phyloP scores from a whole-genome alignment of 2,329 filamentous ascomycete genomes.

The Aspergillus quadrilineatus region DNA sequence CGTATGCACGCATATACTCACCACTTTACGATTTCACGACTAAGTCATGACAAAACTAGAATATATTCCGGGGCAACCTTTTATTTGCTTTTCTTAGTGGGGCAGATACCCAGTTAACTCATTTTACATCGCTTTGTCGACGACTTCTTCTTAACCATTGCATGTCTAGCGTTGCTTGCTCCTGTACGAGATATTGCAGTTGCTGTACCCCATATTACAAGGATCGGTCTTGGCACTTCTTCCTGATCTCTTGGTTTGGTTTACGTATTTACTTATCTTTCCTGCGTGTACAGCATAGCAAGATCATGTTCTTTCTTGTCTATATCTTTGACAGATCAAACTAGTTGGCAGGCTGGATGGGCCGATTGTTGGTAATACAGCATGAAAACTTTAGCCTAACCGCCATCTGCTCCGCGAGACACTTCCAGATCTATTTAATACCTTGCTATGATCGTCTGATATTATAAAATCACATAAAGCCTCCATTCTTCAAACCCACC shows the following conservation, averaged over 20 bases:
- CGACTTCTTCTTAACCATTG: background rate
- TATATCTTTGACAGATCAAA: background rate
- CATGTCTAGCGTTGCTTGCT: background rate
- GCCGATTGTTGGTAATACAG: background rate
- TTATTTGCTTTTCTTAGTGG: slow-evolving; percentile 3
- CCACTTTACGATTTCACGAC: slow-evolving; percentile 12
- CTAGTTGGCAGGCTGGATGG: background rate
- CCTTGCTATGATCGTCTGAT: too few relatives aligned
- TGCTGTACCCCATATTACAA: background rate
- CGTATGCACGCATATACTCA: background rate
- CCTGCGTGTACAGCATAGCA: slow-evolving; percentile 3
- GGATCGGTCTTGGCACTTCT: background rate
- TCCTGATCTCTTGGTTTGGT: background rate
- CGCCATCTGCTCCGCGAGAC: background rate
- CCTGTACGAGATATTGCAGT: slow-evolving; percentile 8
- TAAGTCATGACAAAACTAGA: slow-evolving; percentile 5
- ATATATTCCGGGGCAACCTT: slow-evolving; percentile 4
- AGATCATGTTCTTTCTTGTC: background rate
- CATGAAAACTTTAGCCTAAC: background rate
- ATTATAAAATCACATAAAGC: too few relatives aligned
- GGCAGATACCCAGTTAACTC: background rate
- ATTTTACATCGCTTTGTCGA: slow-evolving; percentile 13
- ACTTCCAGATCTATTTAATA: too few relatives aligned
- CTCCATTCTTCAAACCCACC: too few relatives aligned
- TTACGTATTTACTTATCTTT: background rate